phyloP scores from a whole-genome alignment of 2,329 filamentous ascomycete species.

The Tolypocladium nubicola region DNA sequence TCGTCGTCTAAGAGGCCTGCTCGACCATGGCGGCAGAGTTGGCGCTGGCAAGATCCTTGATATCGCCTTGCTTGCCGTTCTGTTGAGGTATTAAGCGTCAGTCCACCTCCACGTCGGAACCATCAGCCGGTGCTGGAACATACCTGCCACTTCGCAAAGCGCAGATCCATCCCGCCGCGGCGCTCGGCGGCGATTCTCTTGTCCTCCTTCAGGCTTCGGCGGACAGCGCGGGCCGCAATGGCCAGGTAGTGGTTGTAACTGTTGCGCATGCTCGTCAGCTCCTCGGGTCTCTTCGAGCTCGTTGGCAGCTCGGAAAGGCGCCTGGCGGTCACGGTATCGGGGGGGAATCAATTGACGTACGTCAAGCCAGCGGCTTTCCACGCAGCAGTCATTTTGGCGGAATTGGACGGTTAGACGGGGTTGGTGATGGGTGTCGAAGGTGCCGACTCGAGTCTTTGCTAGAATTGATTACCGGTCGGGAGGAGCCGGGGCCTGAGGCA shows the following conservation, averaged over 20 bases:
- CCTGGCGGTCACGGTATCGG: neutral
- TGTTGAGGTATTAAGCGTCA: conserved; percentile 35
- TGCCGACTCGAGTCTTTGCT: conserved; percentile 25
- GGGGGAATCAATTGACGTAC: conserved; percentile 48
- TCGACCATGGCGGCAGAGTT: conserved; percentile 32
- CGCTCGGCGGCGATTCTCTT: conserved; percentile 80
- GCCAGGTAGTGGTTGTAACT: conserved; percentile 99
- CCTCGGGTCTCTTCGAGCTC: conserved; percentile 5
- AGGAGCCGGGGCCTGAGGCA: conserved; percentile 21
- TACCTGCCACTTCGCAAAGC: conserved; percentile 94
- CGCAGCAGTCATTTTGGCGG: conserved; percentile 81
- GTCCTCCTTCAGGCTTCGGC: conserved; percentile 93
- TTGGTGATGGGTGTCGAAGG: conserved; percentile 18
- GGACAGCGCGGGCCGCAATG: conserved; percentile 87
- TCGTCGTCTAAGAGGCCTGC: conserved; percentile 18
- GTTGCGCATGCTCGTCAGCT: conserved; percentile 25
- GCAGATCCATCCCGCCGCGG: conserved; percentile 79
- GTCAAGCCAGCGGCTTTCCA: conserved; percentile 98
- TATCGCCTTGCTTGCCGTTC: conserved; percentile 93
- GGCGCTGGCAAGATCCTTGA: conserved; percentile 57
- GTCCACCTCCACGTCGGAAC: conserved; percentile 3
- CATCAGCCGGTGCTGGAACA: conserved; percentile 6
- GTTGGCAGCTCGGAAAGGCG: neutral
- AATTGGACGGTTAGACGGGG: conserved; percentile 21
- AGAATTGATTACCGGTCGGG: conserved; percentile 18